Evolutionary conservation across 1,284 basidiomycete species (phyloP).

Genomic region (Cryptococcus sp.): DNA sequence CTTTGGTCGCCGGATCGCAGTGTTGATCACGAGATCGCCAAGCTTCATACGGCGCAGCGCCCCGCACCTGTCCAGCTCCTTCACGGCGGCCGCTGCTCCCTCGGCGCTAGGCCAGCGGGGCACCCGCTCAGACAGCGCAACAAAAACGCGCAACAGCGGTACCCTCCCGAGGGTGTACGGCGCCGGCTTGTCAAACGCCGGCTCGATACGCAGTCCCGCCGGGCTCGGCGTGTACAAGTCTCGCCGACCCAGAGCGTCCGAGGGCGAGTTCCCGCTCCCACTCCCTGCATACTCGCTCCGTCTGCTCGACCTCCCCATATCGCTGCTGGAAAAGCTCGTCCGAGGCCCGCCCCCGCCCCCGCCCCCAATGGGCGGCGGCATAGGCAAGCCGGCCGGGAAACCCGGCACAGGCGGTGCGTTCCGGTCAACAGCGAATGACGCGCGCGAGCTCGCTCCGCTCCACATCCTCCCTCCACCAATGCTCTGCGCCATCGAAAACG

Average conservation of each 20-base stretch:
- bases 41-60: constrained; percentile 41
- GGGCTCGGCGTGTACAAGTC: constrained; percentile 14
- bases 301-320: constrained; percentile 25
- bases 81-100: constrained; percentile 38
- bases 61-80: constrained; percentile 49
- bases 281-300: constrained; percentile 17
- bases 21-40: constrained; percentile 49
- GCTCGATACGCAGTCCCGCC: constrained; percentile 26
- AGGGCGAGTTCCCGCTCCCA: constrained; percentile 21
- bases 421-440: constrained; percentile 17
- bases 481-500: constrained; percentile 17
- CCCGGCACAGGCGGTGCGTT: constrained; percentile 22
- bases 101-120: constrained; percentile 47
- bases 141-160: constrained; percentile 47
- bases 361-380: constrained; percentile 24
- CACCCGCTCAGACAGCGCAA: constrained; percentile 41
- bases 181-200: constrained; percentile 45
- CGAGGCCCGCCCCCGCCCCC: constrained; percentile 19
- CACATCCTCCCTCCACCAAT: constrained; percentile 6
- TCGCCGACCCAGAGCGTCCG: constrained; percentile 11
- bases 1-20: constrained; percentile 37
- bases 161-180: constrained; percentile 45
- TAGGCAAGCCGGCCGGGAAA: constrained; percentile 15
- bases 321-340: constrained; percentile 32
- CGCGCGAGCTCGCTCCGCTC: constrained; percentile 6